Conservation (phyloP, 2,329 filamentous ascomycete species). For the Dactylella cylindrospora region DNA sequence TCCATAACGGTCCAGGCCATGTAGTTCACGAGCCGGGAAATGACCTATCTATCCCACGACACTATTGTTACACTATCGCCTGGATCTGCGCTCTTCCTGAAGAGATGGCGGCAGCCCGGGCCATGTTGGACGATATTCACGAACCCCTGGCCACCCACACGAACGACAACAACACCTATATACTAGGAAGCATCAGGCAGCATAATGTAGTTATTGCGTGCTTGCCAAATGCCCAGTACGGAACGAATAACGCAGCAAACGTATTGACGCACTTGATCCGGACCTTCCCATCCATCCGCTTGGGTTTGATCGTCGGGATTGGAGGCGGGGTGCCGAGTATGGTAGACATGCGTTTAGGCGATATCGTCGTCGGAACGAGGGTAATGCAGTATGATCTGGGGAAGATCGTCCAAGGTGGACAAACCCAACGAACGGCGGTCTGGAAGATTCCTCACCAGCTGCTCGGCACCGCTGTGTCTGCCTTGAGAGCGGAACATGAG, state of each 20-base stretch:
- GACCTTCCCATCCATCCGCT: conserved; percentile 49
- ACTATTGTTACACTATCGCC: conserved; percentile 38
- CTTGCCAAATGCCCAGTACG: conserved; percentile 50
- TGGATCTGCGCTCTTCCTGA: conserved; percentile 45
- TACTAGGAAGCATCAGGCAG: conserved; percentile 47
- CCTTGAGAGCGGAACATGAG: conserved; percentile 21
- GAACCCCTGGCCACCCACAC: conserved; percentile 1
- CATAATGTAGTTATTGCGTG: conserved; percentile 52
- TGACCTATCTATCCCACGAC: neutral
- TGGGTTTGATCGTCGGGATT: conserved; percentile 48
- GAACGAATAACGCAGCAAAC: conserved; percentile 51
- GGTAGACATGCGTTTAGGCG: conserved; percentile 48
- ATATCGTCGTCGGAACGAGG: conserved; percentile 48
- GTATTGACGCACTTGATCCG: conserved; percentile 50
- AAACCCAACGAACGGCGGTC: conserved; percentile 17
- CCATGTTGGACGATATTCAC: conserved; percentile 48
- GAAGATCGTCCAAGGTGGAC: conserved; percentile 42
- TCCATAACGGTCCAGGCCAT: neutral
- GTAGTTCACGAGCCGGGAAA: neutral
- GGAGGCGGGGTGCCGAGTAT: conserved; percentile 45
- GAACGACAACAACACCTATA: conserved; percentile 48
- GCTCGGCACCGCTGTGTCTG: conserved; percentile 14
- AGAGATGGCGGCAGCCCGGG: conserved; percentile 45
- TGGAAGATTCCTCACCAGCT: conserved; percentile 12
- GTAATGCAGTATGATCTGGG: conserved; percentile 50